These are phyloP conservation scores for Paraconiothyrium sp. DNA, from an alignment of 2,329 filamentous ascomycete species.

Conservation along the genomic window DNA sequence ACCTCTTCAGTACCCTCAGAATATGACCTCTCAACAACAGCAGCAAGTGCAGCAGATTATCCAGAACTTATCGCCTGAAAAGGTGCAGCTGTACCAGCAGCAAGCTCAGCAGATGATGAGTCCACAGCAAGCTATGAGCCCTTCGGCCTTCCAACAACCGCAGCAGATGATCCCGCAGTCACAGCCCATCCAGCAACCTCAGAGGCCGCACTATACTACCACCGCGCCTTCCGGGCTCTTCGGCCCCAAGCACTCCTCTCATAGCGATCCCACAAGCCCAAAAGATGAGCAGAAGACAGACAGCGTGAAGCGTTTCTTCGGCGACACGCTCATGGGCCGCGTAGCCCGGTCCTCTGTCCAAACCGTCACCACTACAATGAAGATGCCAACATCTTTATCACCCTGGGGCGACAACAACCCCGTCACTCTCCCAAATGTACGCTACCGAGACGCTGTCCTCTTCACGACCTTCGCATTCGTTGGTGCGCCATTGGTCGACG, in stretches of 20 bases:
- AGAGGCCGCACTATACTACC: slow-evolving; percentile 32
- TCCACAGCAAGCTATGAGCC: slow-evolving; percentile 16
- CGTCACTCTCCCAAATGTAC: slow-evolving; percentile 51
- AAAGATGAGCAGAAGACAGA: slow-evolving; percentile 42
- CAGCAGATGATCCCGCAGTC: slow-evolving; percentile 24
- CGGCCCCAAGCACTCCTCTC: slow-evolving; percentile 30
- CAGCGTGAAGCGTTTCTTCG: slow-evolving; percentile 46
- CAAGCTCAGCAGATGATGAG: slow-evolving; percentile 36
- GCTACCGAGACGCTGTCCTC: slow-evolving; percentile 50
- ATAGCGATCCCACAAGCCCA: slow-evolving; percentile 28
- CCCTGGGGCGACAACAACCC: slow-evolving; percentile 54
- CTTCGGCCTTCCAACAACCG: slow-evolving; percentile 15
- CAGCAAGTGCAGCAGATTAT: slow-evolving; percentile 43
- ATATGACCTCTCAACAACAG: slow-evolving; percentile 39
- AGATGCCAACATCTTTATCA: slow-evolving; percentile 44
- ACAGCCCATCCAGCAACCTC: slow-evolving; percentile 30
- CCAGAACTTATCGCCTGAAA: slow-evolving; percentile 43
- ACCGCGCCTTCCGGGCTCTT: slow-evolving; percentile 40
- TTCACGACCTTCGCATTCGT: slow-evolving; percentile 51
- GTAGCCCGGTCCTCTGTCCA: slow-evolving; percentile 47
- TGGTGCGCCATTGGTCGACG: slow-evolving; percentile 46
- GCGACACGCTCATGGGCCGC: slow-evolving; percentile 49
- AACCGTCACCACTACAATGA: slow-evolving; percentile 44
- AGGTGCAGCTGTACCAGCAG: slow-evolving; percentile 42
- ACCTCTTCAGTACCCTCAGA: slow-evolving; percentile 31